phyloP scores from a whole-genome alignment of 441 rosid species.

The Sinapis alba region DNA sequence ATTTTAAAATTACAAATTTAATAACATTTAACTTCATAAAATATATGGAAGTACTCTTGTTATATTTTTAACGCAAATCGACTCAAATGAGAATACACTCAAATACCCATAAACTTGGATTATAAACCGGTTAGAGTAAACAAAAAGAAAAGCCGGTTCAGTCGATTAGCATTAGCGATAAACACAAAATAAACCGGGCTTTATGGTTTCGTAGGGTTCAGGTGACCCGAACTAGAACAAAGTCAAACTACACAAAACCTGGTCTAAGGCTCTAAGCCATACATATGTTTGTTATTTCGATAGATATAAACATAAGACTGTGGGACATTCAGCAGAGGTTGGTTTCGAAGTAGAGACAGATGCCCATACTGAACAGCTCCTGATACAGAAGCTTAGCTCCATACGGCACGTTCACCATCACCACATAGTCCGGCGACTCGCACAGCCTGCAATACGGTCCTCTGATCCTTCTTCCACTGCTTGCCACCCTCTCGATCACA shows the following conservation, averaged over 20 bases:
- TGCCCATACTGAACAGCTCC: slow-evolving; percentile 93
- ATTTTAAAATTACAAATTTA: no score
- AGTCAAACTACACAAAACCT: slow-evolving; percentile 9
- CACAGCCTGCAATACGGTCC: slow-evolving; percentile 74
- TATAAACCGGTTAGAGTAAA: neutral
- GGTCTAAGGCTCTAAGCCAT: slow-evolving; percentile 24
- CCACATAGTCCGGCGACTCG: slow-evolving; percentile 61
- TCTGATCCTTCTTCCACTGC: slow-evolving; percentile 64
- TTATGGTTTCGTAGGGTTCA: neutral
- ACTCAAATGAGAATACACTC: neutral
- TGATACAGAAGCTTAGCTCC: slow-evolving; percentile 84
- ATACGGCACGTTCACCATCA: slow-evolving; percentile 71
- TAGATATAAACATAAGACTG: slow-evolving; percentile 3
- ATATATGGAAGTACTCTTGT: no score
- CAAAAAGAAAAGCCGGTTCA: neutral
- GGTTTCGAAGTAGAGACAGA: slow-evolving; percentile 71
- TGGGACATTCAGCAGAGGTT: slow-evolving; percentile 44
- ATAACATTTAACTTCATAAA: no score
- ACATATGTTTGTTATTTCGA: neutral
- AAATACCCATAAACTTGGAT: neutral
- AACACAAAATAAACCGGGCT: neutral
- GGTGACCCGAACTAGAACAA: neutral
- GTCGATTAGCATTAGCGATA: neutral
- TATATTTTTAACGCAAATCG: neutral
- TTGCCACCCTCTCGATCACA: slow-evolving; percentile 65